These are phyloP conservation scores for Apiospora sp. DNA, from an alignment of 2,329 filamentous ascomycete genomes.

Conservation along the genomic window DNA sequence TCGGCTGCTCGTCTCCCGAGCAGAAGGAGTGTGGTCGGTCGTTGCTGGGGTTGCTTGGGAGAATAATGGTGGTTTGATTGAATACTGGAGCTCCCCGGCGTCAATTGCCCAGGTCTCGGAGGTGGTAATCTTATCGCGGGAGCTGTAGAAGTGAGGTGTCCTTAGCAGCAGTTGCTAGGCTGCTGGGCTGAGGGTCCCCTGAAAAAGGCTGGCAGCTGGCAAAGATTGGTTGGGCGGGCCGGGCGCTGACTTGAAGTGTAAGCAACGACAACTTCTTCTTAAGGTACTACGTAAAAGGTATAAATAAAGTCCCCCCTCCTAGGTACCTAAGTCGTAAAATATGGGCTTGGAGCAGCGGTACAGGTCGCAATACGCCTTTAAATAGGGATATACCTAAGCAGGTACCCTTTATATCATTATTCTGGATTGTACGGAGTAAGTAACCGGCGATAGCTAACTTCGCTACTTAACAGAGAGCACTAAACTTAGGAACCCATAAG, in stretches of 20 bases:
- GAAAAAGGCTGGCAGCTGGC: neutral
- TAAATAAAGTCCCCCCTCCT: no score
- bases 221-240: neutral
- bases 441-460: no score
- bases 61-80: neutral
- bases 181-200: conserved; percentile 2
- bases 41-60: neutral
- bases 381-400: no score
- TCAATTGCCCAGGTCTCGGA: conserved; percentile 13
- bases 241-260: neutral
- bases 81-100: conserved; percentile 11
- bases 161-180: conserved; percentile 16
- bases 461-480: no score
- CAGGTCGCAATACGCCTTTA: no score
- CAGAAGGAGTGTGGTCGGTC: conserved; percentile 25
- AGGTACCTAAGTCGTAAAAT: no score
- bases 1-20: conserved; percentile 24
- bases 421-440: no score
- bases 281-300: no score
- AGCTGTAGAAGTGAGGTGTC: conserved; percentile 14
- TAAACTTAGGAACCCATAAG: no score
- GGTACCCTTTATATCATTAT: no score
- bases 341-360: neutral
- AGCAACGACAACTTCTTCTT: neutral
- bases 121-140: neutral